Conservation (phyloP, 768 basidiomycete genomes). For the Psilocybe subaeruginosa region DNA sequence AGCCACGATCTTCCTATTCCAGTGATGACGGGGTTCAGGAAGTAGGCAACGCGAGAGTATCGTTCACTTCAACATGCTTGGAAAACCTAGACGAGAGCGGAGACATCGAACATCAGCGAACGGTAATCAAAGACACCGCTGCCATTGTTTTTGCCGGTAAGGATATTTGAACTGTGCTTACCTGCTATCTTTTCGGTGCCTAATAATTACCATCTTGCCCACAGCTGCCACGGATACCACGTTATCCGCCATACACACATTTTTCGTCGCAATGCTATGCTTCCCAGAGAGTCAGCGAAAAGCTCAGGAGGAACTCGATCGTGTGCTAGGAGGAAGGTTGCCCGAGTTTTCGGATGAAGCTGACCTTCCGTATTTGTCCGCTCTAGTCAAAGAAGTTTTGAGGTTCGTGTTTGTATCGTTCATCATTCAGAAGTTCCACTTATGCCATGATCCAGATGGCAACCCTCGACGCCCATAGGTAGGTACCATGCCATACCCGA, state of each 20-base stretch:
- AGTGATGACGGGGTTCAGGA: constrained; percentile 14
- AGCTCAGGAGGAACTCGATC: constrained; percentile 44
- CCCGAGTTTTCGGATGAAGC: constrained; percentile 40
- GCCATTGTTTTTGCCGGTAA: constrained; percentile 38
- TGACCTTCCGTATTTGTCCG: constrained; percentile 39
- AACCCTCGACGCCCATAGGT: constrained; percentile 34
- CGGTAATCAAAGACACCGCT: constrained; percentile 39
- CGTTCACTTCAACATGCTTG: constrained; percentile 26
- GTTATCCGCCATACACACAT: constrained; percentile 27
- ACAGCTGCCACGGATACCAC: constrained; percentile 32
- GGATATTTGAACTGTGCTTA: background rate
- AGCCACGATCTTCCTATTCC: background rate
- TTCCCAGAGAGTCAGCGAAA: constrained; percentile 39
- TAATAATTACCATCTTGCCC: constrained; percentile 7
- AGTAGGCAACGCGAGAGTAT: constrained; percentile 20
- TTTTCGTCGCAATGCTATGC: constrained; percentile 42
- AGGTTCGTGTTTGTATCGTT: constrained; percentile 18
- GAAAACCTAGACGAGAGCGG: constrained; percentile 22
- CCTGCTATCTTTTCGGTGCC: background rate
- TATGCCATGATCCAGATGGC: constrained; percentile 24
- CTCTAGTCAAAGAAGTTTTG: constrained; percentile 39
- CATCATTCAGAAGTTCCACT: background rate
- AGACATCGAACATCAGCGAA: constrained; percentile 19
- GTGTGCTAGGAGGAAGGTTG: constrained; percentile 37
- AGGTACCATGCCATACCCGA: background rate